Conservation (phyloP, 2,329 filamentous ascomycete species). For the Ceratocystis papillata region DNA sequence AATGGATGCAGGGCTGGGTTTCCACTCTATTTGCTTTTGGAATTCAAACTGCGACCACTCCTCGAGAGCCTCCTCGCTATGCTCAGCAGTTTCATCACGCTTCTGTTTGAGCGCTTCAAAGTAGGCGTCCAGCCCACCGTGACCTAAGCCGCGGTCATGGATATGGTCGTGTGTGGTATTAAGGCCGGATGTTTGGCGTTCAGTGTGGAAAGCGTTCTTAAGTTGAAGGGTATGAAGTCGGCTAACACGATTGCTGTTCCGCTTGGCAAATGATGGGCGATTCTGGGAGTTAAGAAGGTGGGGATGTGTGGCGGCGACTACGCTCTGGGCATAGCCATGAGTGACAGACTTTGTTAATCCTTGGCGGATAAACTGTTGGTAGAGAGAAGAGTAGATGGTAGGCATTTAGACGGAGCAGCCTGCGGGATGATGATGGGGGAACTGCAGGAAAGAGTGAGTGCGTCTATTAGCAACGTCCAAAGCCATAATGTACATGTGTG, state of each 20-base stretch:
- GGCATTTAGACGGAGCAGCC: slow-evolving; percentile 67
- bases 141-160: slow-evolving; percentile 35
- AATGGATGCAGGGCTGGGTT: slow-evolving; percentile 48
- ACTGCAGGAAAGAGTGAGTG: slow-evolving; percentile 32
- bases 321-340: slow-evolving; percentile 94
- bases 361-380: slow-evolving; percentile 83
- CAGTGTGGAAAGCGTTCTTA: slow-evolving; percentile 62
- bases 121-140: slow-evolving; percentile 74
- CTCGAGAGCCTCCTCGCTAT: slow-evolving; percentile 48
- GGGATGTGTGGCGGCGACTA: slow-evolving; percentile 84
- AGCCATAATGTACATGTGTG: too few relatives aligned
- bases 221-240: slow-evolving; percentile 50
- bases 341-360: slow-evolving; percentile 89
- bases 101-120: slow-evolving; percentile 81
- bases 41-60: slow-evolving; percentile 93
- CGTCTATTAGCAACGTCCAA: too few relatives aligned
- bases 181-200: slow-evolving; percentile 41
- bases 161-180: slow-evolving; percentile 44
- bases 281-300: slow-evolving; percentile 65
- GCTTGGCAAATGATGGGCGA: slow-evolving; percentile 51
- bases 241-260: slow-evolving; percentile 44
- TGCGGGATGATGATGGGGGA: slow-evolving; percentile 43
- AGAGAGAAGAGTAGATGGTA: slow-evolving; percentile 56
- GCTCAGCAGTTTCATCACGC: slow-evolving; percentile 47
- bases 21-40: slow-evolving; percentile 81